phyloP scores from a whole-genome alignment of 1,284 basidiomycete genomes.

The Ceratobasidium sp. region DNA sequence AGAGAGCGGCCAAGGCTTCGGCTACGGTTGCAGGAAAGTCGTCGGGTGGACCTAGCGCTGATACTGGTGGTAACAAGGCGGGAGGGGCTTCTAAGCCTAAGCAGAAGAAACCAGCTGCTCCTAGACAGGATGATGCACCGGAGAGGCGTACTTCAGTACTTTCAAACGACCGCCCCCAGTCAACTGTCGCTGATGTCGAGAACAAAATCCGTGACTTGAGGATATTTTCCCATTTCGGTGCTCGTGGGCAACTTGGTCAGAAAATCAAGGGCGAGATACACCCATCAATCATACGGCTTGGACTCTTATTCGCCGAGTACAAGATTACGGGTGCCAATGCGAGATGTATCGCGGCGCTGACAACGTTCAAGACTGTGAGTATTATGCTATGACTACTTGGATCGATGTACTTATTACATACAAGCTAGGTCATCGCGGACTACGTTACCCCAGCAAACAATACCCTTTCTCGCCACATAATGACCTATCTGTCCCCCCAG shows the following conservation, averaged over 20 bases:
- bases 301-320: conserved; percentile 86
- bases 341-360: conserved; percentile 87
- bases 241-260: conserved; percentile 56
- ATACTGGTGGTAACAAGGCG: conserved; percentile 46
- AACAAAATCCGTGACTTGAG: conserved; percentile 56
- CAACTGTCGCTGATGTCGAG: conserved; percentile 24
- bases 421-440: conserved; percentile 83
- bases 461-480: conserved; percentile 87
- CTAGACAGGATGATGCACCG: conserved; percentile 37
- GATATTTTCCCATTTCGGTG: conserved; percentile 86
- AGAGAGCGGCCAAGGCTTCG: conserved; percentile 79
- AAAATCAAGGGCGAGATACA: conserved; percentile 83
- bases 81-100: conserved; percentile 21
- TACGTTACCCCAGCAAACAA: conserved; percentile 87
- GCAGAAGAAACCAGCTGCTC: conserved; percentile 24
- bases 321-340: conserved; percentile 91
- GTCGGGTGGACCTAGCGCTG: not conserved
- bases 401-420: not conserved
- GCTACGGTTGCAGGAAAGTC: conserved; percentile 53
- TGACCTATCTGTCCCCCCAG: conserved; percentile 90
- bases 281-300: conserved; percentile 82
- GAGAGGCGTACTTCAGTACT: conserved; percentile 20
- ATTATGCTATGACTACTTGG: conserved; percentile 1
- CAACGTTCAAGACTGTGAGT: conserved; percentile 84
- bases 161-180: conserved; percentile 21